Evolutionary conservation across 768 basidiomycete species (phyloP), one percentile per base, ranked within the genome.

Genomic region (Crassisporium funariophilum): DNA sequence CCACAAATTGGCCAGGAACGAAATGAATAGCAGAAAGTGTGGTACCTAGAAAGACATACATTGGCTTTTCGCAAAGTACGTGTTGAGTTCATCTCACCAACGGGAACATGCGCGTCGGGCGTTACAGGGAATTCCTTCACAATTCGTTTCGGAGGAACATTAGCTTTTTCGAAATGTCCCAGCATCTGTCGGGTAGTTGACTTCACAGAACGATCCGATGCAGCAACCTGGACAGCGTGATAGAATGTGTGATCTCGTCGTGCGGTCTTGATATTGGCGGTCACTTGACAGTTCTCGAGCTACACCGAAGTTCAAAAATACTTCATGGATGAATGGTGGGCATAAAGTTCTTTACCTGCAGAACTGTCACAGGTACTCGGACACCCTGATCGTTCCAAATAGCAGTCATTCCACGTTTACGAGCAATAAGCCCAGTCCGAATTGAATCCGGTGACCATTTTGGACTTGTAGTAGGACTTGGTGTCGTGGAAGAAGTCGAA

Each of bases 1-100:
- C 95, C 10, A 98, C 91, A 61, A 77, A 92, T 64, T 99, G 97
- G 0, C 97, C 97, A 0, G 97, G 97, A 6, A 98, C 97, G 58
- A 95, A 98, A 66, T 99, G 97, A 34, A 88, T 77, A 0, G 94
- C 92, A 37, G 89, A 93, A 29, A 99, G 61, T 10, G 83, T 88
- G 0, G 95, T 94, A 22, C 95, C 93, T 95, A 51, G n/a, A n/a
- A n/a, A n/a, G n/a, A n/a, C n/a, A n/a, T n/a, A n/a, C n/a, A n/a
- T n/a, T n/a, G n/a, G n/a, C n/a, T n/a, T n/a, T n/a, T n/a, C n/a
- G n/a, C n/a, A n/a, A n/a, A n/a, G n/a, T n/a, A n/a, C n/a, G n/a
- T n/a, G n/a, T n/a, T n/a, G n/a, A n/a, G n/a, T n/a, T n/a, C n/a
- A n/a, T 66, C 91, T 55, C 57, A 90, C 94, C 97, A 23, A 95